These are phyloP conservation scores for Candida krabiensis DNA, from an alignment of 805 yeast genomes.

Conservation along the genomic window DNA sequence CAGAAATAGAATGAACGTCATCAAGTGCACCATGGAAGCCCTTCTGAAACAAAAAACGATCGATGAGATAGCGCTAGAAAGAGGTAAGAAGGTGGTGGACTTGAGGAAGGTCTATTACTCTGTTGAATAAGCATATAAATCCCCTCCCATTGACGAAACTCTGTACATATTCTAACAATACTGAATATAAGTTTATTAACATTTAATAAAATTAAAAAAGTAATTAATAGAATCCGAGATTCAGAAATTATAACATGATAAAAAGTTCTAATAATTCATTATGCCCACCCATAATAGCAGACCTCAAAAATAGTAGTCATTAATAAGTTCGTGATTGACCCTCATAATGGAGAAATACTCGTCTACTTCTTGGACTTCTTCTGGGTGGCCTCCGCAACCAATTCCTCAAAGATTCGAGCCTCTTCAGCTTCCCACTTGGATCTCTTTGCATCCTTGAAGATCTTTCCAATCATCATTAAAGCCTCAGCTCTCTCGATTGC, in stretches of 20 bases:
- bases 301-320: no score
- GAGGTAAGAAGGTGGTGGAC: conserved; percentile 95
- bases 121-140: conserved; percentile 15
- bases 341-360: no score
- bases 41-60: conserved; percentile 73
- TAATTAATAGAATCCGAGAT: not conserved
- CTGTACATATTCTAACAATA: conserved; percentile 8
- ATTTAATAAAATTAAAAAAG: conserved; percentile 2
- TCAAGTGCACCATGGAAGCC: conserved; percentile 86
- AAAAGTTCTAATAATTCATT: not conserved
- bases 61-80: conserved; percentile 83
- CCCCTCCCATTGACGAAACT: conserved; percentile 2
- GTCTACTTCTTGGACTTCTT: conserved; percentile 57
- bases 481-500: conserved; percentile 80
- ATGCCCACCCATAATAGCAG: no score
- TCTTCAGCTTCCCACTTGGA: conserved; percentile 91
- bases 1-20: conserved; percentile 92
- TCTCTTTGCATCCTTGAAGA: conserved; percentile 66
- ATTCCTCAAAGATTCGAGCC: conserved; percentile 85
- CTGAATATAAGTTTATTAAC: conserved; percentile 10
- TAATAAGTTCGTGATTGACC: no score
- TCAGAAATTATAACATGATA: not conserved
- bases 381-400: conserved; percentile 81
- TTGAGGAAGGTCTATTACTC: conserved; percentile 83
- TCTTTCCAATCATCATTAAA: conserved; percentile 65